These are phyloP conservation scores for Aspergillus transmontanensis DNA, from an alignment of 2,329 filamentous ascomycete species.

Conservation along the genomic window DNA sequence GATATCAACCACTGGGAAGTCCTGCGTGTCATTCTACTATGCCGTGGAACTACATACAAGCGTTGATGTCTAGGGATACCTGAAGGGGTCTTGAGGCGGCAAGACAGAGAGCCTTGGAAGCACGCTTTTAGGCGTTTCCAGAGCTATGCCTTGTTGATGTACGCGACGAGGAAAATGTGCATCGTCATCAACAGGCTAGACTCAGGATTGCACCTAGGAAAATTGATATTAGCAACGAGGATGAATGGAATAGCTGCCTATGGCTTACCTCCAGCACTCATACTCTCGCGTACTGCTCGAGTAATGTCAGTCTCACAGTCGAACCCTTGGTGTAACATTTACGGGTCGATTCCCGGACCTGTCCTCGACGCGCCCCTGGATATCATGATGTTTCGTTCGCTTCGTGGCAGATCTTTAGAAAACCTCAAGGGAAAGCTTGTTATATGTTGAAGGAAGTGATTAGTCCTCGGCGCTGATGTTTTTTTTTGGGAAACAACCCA, in stretches of 20 bases:
- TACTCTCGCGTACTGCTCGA: not conserved
- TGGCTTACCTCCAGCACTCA: not conserved
- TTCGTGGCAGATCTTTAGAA: not conserved
- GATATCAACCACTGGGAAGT: not conserved
- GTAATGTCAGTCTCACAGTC: not conserved
- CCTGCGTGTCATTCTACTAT: not conserved
- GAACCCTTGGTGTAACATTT: not conserved
- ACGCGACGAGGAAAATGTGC: not conserved
- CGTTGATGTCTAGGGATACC: not conserved
- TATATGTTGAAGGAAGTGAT: not conserved
- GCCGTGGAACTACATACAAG: not conserved
- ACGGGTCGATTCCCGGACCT: not conserved
- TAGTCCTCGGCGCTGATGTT: not conserved
- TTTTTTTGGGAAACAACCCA: not conserved
- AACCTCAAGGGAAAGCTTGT: not conserved
- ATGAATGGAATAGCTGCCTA: not conserved
- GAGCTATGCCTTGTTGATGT: not conserved
- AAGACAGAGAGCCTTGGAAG: not conserved
- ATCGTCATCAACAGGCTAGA: not conserved
- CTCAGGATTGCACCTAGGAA: not conserved
- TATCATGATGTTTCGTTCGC: not conserved
- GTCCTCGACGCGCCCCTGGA: not conserved
- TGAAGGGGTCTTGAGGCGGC: not conserved
- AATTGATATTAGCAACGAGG: not conserved
- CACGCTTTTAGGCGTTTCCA: not conserved